Percentiles rank a stretch among this genome's conserved stretches.
Conservation (phyloP, 2,329 filamentous ascomycete species). For the Macroventuria anomochaeta region DNA sequence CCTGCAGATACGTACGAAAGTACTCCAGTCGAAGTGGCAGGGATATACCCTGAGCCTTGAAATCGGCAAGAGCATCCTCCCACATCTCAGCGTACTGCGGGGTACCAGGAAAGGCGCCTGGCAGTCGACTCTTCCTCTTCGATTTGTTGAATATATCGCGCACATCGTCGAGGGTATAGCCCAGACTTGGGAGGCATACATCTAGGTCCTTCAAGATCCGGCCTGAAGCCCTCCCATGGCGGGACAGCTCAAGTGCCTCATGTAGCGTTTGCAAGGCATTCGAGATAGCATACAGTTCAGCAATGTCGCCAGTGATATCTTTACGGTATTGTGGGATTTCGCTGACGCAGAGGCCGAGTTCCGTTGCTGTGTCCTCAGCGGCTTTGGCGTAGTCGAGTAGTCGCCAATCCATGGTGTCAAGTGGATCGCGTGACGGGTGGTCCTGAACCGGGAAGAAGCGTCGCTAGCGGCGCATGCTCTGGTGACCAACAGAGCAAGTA, state of each 20-base stretch:
- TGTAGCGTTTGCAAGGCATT: constrained; percentile 58
- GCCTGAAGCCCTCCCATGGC: constrained; percentile 44
- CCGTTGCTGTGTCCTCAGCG: constrained; percentile 61
- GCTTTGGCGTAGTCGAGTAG: constrained; percentile 52
- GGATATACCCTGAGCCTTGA: constrained; percentile 55
- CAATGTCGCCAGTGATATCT: constrained; percentile 61
- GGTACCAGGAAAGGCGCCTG: constrained; percentile 47
- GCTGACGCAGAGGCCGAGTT: constrained; percentile 58
- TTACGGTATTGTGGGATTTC: constrained; percentile 59
- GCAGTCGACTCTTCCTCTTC: constrained; percentile 35
- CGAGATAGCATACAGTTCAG: constrained; percentile 62
- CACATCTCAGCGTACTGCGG: constrained; percentile 58
- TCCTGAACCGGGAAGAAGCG: constrained; percentile 29
- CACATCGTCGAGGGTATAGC: constrained; percentile 60
- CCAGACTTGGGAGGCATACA: constrained; percentile 57
- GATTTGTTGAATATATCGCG: constrained; percentile 51
- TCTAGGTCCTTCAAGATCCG: constrained; percentile 57
- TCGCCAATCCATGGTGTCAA: constrained; percentile 46
- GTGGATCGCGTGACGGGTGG: constrained; percentile 33
- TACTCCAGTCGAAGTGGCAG: constrained; percentile 57
- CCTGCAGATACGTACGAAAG: constrained; percentile 59
- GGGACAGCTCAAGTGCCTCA: constrained; percentile 50
- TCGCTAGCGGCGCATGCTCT: constrained; percentile 26
- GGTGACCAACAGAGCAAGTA: constrained; percentile 18
- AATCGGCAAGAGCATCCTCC: constrained; percentile 56